Conservation (phyloP, 1,284 basidiomycete genomes). For the Abortiporus biennis region DNA sequence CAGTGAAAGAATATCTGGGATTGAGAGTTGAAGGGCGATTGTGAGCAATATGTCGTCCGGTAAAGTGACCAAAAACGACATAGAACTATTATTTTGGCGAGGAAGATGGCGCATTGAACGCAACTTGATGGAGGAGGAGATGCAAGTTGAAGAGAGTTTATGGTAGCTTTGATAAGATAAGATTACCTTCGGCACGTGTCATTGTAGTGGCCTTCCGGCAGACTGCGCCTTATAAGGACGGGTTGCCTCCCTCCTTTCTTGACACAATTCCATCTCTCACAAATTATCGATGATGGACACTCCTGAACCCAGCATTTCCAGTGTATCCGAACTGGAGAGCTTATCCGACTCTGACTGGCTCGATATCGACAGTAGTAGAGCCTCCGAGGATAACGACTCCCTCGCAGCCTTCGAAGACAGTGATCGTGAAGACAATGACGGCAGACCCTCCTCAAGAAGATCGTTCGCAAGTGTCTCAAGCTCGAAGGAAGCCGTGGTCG, state of each 20-base stretch:
- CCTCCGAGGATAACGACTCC: slow-evolving; percentile 64
- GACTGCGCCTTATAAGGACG: slow-evolving; percentile 16
- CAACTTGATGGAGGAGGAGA: slow-evolving; percentile 2
- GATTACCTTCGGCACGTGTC: slow-evolving; percentile 3
- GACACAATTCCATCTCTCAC: slow-evolving; percentile 25
- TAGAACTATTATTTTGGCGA: slow-evolving; percentile 2
- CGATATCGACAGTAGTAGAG: slow-evolving; percentile 60
- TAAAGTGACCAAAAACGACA: slow-evolving; percentile 16
- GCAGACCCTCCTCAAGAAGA: slow-evolving; percentile 51
- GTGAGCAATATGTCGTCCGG: slow-evolving; percentile 36
- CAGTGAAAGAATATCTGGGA: slow-evolving; percentile 39
- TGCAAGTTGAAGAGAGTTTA: neutral
- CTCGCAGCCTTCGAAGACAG: slow-evolving; percentile 45
- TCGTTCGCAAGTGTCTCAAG: slow-evolving; percentile 64
- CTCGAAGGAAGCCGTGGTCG: slow-evolving; percentile 58
- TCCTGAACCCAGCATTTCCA: slow-evolving; percentile 19
- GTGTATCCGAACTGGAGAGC: slow-evolving; percentile 54
- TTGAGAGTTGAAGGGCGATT: slow-evolving; percentile 24
- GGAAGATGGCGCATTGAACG: slow-evolving; percentile 1
- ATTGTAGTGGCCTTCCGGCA: slow-evolving; percentile 3
- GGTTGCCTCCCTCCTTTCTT: slow-evolving; percentile 19
- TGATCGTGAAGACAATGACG: slow-evolving; percentile 48
- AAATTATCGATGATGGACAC: slow-evolving; percentile 27
- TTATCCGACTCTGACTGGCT: slow-evolving; percentile 78
- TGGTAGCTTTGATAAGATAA: slow-evolving; percentile 17